phyloP scores from a whole-genome alignment of 352 stramenopile species.

The Phytophthora parvispora region DNA sequence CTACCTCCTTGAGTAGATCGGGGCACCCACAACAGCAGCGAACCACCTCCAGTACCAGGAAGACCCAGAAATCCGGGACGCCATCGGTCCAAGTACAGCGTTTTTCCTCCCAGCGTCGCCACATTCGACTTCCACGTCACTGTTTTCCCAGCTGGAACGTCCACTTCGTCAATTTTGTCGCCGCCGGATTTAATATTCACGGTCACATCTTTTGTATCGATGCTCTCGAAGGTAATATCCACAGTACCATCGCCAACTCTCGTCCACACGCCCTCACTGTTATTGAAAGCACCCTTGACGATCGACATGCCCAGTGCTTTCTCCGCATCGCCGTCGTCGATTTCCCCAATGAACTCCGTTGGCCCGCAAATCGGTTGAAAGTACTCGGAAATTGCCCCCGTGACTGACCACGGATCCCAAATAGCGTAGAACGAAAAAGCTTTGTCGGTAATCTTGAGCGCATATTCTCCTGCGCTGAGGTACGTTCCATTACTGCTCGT shows the following conservation, averaged over 20 bases:
- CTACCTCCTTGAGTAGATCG: conserved; percentile 16
- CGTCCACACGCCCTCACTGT: conserved; percentile 31
- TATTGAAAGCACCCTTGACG: conserved; percentile 44
- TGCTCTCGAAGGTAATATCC: conserved; percentile 32
- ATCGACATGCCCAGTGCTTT: conserved; percentile 42
- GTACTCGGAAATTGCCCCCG: conserved; percentile 41
- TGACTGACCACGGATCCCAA: conserved; percentile 48
- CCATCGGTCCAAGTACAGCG: conserved; percentile 47
- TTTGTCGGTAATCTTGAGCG: conserved; percentile 42
- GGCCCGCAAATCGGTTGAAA: conserved; percentile 57
- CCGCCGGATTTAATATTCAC: conserved; percentile 46
- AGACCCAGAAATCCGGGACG: conserved; percentile 37
- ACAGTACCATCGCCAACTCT: conserved; percentile 28
- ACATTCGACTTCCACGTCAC: conserved; percentile 32
- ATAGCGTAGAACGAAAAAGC: conserved; percentile 38
- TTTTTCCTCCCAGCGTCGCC: conserved; percentile 32
- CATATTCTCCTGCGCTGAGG: conserved; percentile 34
- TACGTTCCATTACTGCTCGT: conserved; percentile 37
- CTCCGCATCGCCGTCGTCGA: conserved; percentile 42
- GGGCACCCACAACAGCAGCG: conserved; percentile 41
- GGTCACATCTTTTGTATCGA: conserved; percentile 32
- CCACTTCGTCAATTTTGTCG: conserved; percentile 30
- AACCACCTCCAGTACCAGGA: conserved; percentile 35
- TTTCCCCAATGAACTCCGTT: conserved; percentile 40
- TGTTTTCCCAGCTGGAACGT: conserved; percentile 31